Evolutionary conservation across 495 filamentous ascomycete genomes (phyloP).

Genomic region (Pyrenopolyporus hunteri): DNA sequence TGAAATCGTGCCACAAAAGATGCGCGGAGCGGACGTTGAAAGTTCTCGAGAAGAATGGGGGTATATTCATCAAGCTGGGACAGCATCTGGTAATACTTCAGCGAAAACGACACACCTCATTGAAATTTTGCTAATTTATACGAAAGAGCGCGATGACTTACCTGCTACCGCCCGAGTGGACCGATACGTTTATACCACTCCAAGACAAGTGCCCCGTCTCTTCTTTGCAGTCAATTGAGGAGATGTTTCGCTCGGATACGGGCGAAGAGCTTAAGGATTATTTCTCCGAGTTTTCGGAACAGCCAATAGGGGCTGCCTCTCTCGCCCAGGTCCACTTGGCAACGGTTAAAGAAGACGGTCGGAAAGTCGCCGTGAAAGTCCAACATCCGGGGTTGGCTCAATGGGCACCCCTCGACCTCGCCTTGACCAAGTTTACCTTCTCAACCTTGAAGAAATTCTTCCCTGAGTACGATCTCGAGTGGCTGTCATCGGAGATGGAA

Average conservation of each 20-base stretch:
- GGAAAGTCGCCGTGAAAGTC: constrained; percentile 96
- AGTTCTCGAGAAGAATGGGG: constrained; percentile 92
- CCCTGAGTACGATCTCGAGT: constrained; percentile 95
- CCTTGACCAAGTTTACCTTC: constrained; percentile 87
- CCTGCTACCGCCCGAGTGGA: constrained; percentile 92
- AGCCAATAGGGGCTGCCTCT: constrained; percentile 89
- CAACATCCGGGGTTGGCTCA: constrained; percentile 91
- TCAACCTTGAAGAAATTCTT: constrained; percentile 89
- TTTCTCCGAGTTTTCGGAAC: constrained; percentile 79
- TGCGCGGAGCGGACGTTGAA: constrained; percentile 83
- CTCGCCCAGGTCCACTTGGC: constrained; percentile 94
- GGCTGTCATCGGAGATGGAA: constrained; percentile 94
- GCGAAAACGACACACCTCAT: not conserved
- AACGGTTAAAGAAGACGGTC: constrained; percentile 80
- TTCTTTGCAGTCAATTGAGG: constrained; percentile 83
- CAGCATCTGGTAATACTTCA: constrained; percentile 73
- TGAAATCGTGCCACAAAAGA: constrained; percentile 88
- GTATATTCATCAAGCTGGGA: constrained; percentile 97
- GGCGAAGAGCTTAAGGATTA: constrained; percentile 78
- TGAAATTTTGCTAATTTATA: constrained; percentile 23
- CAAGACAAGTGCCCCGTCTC: constrained; percentile 96
- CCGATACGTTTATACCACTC: constrained; percentile 90
- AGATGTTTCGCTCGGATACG: constrained; percentile 85
- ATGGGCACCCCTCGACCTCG: constrained; percentile 90
- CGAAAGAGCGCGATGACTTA: constrained; percentile 89